Evolutionary conservation across 2,329 filamentous ascomycete species (phyloP).

Genomic region (Cadophora sp.): DNA sequence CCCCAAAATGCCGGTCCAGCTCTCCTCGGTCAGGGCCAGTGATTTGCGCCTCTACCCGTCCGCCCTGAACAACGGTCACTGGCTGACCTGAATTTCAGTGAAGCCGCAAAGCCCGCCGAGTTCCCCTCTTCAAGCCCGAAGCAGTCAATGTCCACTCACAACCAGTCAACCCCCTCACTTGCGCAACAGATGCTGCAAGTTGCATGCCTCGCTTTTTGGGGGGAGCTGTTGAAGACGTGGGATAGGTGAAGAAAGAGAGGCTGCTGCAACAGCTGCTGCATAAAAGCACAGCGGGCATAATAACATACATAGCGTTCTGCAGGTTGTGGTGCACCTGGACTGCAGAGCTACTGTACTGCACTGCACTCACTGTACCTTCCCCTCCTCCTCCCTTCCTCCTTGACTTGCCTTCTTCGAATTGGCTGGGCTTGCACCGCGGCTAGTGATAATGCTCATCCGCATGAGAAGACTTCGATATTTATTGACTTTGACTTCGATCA

Average conservation of each 20-base stretch:
- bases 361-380: neutral
- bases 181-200: slow-evolving; percentile 1
- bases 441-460: too few relatives aligned
- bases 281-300: too few relatives aligned
- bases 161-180: neutral
- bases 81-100: neutral
- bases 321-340: neutral
- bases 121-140: neutral
- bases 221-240: neutral
- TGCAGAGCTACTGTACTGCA: neutral
- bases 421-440: too few relatives aligned
- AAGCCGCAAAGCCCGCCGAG: slow-evolving; percentile 4
- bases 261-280: neutral
- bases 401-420: too few relatives aligned
- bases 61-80: neutral
- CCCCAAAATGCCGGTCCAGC: too few relatives aligned
- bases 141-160: neutral
- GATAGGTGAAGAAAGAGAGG: slow-evolving; percentile 1
- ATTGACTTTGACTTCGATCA: too few relatives aligned
- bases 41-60: neutral
- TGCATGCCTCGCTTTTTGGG: neutral
- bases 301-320: too few relatives aligned
- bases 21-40: too few relatives aligned
- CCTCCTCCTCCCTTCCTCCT: too few relatives aligned
- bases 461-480: too few relatives aligned